phyloP scores from a whole-genome alignment of 768 basidiomycete species.

The Leccinum aurantiacum region DNA sequence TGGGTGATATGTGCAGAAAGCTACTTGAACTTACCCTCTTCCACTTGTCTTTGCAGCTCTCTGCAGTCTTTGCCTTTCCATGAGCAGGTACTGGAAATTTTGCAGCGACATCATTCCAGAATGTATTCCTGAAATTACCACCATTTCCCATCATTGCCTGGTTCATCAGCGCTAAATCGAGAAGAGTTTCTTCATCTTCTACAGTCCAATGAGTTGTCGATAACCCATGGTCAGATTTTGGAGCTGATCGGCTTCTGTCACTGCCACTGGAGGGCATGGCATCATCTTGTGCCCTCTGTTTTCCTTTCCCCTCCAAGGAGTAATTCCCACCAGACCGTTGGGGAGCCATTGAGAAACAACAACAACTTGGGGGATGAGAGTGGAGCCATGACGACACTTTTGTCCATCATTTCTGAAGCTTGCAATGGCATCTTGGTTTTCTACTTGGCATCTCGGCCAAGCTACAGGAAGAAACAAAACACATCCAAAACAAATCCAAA shows the following conservation, averaged over 20 bases:
- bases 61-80: neutral
- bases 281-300: neutral
- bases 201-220: neutral
- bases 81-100: neutral
- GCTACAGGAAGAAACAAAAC: too few relatives aligned
- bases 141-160: neutral
- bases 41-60: neutral
- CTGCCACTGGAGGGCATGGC: neutral
- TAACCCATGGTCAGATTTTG: neutral
- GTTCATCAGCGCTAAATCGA: neutral
- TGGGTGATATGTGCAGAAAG: neutral
- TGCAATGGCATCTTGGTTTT: too few relatives aligned
- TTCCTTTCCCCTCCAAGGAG: neutral
- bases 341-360: neutral
- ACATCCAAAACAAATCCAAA: too few relatives aligned
- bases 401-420: too few relatives aligned
- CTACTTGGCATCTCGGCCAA: too few relatives aligned
- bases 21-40: neutral
- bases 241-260: neutral
- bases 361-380: too few relatives aligned
- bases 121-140: neutral
- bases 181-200: neutral
- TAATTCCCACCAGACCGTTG: neutral
- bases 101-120: neutral
- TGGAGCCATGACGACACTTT: too few relatives aligned